These are phyloP conservation scores for Helicocarpus griseus DNA, from an alignment of 2,329 filamentous ascomycete species.

Conservation along the genomic window DNA sequence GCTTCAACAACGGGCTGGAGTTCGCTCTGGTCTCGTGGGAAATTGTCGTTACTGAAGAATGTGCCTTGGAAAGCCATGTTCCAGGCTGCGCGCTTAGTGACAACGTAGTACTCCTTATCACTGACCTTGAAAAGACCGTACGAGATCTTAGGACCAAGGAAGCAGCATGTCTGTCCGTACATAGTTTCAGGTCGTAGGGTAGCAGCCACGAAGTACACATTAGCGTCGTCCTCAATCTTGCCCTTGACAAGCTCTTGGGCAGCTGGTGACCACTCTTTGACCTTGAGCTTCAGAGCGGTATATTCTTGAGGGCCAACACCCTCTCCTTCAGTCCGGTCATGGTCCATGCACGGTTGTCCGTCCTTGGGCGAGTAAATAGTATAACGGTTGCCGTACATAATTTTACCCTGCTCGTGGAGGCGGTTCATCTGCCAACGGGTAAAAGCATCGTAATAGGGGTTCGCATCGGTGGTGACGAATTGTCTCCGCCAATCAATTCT, in stretches of 20 bases:
- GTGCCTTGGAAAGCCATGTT: conserved; percentile 96
- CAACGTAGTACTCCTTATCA: conserved; percentile 71
- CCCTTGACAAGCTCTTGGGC: conserved; percentile 62
- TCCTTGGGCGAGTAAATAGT: conserved; percentile 91
- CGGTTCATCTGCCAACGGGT: conserved; percentile 96
- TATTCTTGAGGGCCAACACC: conserved; percentile 84
- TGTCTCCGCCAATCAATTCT: conserved; percentile 88
- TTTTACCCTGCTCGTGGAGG: conserved; percentile 79
- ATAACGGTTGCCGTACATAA: conserved; percentile 86
- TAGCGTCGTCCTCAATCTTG: conserved; percentile 68
- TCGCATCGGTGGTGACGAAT: conserved; percentile 91
- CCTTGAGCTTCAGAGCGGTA: conserved; percentile 80
- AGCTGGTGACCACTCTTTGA: conserved; percentile 76
- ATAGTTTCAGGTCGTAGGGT: conserved; percentile 94
- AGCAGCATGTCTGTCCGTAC: conserved; percentile 96
- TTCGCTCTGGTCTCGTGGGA: conserved; percentile 54
- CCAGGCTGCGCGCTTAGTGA: conserved; percentile 71
- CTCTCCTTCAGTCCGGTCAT: conserved; percentile 72
- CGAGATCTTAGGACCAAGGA: conserved; percentile 78
- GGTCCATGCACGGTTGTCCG: conserved; percentile 78
- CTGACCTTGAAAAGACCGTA: conserved; percentile 81
- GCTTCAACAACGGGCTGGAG: conserved; percentile 67
- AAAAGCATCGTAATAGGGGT: conserved; percentile 94
- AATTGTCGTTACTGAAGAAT: conserved; percentile 49
- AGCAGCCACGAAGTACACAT: conserved; percentile 82